Evolutionary conservation across 2,329 filamentous ascomycete species (phyloP).

Genomic region (Amauroascus verrucosus): DNA sequence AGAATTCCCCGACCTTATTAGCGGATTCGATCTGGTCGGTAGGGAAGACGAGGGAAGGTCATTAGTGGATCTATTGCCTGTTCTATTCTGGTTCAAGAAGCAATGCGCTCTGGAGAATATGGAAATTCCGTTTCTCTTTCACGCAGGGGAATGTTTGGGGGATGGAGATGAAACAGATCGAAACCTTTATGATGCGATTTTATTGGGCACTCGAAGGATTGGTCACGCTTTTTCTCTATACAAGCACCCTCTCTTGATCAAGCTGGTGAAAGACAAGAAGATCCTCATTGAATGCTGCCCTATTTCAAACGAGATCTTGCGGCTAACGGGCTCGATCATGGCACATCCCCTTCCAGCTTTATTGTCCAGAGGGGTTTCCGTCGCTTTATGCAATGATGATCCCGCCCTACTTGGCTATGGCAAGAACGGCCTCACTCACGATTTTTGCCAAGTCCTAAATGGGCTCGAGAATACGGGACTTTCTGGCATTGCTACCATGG

Average conservation of each 20-base stretch:
- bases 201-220: conserved; percentile 78
- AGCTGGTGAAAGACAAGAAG: conserved; percentile 78
- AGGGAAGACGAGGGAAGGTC: conserved; percentile 73
- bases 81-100: conserved; percentile 90
- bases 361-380: conserved; percentile 28
- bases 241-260: conserved; percentile 81
- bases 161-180: conserved; percentile 65
- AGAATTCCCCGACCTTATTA: conserved; percentile 20
- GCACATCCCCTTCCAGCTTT: conserved; percentile 60
- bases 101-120: conserved; percentile 67
- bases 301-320: conserved; percentile 78
- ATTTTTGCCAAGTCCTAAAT: conserved; percentile 92
- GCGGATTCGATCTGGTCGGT: conserved; percentile 78
- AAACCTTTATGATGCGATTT: conserved; percentile 80
- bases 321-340: conserved; percentile 65
- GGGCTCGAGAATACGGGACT: conserved; percentile 86
- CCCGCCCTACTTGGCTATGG: conserved; percentile 80
- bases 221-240: conserved; percentile 81
- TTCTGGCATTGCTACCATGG: conserved; percentile 72
- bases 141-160: conserved; percentile 80
- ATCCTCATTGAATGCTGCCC: conserved; percentile 87
- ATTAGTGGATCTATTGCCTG: conserved; percentile 64
- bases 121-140: conserved; percentile 89
- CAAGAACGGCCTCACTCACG: conserved; percentile 71
- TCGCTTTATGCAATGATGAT: conserved; percentile 80